Evolutionary conservation across 352 stramenopile genomes (phyloP).

Genomic region (Globisporangium paddicum): DNA sequence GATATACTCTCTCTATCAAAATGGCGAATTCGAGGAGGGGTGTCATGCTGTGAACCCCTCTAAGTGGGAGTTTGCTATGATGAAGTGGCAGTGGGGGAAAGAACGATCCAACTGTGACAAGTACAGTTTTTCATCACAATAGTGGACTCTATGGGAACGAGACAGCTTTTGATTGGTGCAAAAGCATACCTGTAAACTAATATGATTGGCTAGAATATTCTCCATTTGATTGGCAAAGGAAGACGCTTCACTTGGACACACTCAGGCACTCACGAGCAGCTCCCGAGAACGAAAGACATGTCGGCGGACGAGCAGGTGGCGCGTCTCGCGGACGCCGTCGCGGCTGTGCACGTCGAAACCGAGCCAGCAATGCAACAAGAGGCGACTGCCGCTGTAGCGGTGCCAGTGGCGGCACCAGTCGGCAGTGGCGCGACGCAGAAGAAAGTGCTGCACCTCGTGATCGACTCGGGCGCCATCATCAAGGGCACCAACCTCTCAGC

Average conservation of each 20-base stretch:
- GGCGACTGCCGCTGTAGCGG: background rate
- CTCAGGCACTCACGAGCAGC: background rate
- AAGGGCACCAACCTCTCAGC: slow-evolving; percentile 74
- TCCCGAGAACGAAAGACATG: background rate
- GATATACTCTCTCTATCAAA: background rate
- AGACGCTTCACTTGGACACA: background rate
- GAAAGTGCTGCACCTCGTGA: slow-evolving; percentile 75
- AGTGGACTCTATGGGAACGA: background rate
- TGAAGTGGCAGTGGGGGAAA: background rate
- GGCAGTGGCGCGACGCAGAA: slow-evolving; percentile 23
- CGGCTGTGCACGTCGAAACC: background rate
- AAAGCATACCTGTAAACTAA: background rate
- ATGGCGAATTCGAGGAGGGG: background rate
- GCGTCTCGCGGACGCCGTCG: slow-evolving; percentile 8
- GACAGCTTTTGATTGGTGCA: background rate
- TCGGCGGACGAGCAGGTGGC: slow-evolving; percentile 9
- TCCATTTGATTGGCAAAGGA: slow-evolving; percentile 42
- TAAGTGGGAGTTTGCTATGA: background rate
- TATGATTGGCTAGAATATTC: slow-evolving; percentile 25
- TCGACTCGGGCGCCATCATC: slow-evolving; percentile 87
- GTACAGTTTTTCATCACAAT: slow-evolving; percentile 10
- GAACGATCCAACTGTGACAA: slow-evolving; percentile 8
- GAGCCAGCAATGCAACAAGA: slow-evolving; percentile 2
- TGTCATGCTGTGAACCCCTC: background rate
- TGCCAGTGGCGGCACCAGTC: background rate